Evolutionary conservation across 805 yeast genomes (phyloP), one percentile per base, ranked within the genome.

Genomic region (Wickerhamomyces ciferrii): DNA sequence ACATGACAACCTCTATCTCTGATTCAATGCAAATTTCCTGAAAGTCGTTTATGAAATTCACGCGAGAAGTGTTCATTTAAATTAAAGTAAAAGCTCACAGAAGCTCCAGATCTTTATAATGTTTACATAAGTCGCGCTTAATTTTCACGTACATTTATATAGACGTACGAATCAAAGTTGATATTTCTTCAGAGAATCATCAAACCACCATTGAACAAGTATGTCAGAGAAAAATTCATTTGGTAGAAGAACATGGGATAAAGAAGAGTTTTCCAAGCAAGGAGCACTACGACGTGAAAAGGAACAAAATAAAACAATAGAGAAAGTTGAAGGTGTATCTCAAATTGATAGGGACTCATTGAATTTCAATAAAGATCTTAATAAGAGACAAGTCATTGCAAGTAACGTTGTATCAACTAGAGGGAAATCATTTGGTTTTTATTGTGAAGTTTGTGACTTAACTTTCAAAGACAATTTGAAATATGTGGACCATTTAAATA

Each of bases 401-500:
- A 54, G 62, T 1, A 52, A 62, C 20, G 55, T 60, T 7, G 53
- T 61, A 0, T 63, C 55, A 18, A 72, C 70, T 37, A 60, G 60
- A 50, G 79, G 89, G 45, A 74, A 74, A 46, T 79, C 86, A 23
- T 87, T 87, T 49, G 97, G 97, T 20, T 92, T 92, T 65, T 77
- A 77, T 55, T 94, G 99, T 65, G 86, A 84, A 11, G 63, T 78
- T 2, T 94, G 99, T 64, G 79, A 84, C 51, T 63, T 87, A 48
- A 83, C 92, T 2, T 92, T 79, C 66, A 82, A 89, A 58, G 97
- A 94, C 61, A 84, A 86, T 47, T 67, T 89, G 53, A 85, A 89
- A 50, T 81, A 82, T 60, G 73, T 88, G 4, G 95, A 91, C 59
- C 98, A 94, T 67, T 69, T 88, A 58, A 89, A 87, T 58, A 80